Conservation (phyloP, 768 basidiomycete genomes). For the Russula sp. region DNA sequence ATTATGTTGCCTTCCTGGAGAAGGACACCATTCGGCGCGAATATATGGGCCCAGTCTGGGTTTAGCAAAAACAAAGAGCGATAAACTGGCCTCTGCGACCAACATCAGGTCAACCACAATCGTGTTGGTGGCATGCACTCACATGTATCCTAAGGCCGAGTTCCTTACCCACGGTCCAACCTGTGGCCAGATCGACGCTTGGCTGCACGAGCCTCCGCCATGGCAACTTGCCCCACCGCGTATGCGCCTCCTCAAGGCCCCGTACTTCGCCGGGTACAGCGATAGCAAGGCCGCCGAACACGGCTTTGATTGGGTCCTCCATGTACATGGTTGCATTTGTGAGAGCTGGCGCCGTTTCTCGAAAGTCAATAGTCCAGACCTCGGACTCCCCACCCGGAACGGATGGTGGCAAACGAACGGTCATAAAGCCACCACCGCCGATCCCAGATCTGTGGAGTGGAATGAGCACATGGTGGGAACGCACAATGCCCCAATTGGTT, state of each 20-base stretch:
- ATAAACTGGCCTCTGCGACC: constrained; percentile 32
- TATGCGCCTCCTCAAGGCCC: constrained; percentile 79
- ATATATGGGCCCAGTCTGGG: constrained; percentile 76
- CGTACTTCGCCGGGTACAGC: constrained; percentile 88
- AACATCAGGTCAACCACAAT: constrained; percentile 3
- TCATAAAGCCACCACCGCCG: constrained; percentile 87
- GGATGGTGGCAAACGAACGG: constrained; percentile 63
- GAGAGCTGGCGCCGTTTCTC: constrained; percentile 75
- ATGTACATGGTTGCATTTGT: constrained; percentile 76
- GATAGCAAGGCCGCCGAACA: constrained; percentile 77
- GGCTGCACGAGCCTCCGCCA: constrained; percentile 80
- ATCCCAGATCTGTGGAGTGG: constrained; percentile 51
- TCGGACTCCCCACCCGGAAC: constrained; percentile 42
- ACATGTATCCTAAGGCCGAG: constrained; percentile 69
- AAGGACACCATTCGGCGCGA: constrained; percentile 69
- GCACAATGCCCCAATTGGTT: constrained; percentile 29
- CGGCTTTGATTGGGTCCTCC: constrained; percentile 45
- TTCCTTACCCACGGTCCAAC: constrained; percentile 77
- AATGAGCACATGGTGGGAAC: constrained; percentile 12
- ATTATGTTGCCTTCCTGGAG: constrained; percentile 73
- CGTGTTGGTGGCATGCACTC: constrained; percentile 23
- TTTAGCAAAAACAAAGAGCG: constrained; percentile 53
- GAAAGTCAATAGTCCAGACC: constrained; percentile 76
- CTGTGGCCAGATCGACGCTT: constrained; percentile 63
- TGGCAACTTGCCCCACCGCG: constrained; percentile 71